A percentile compares a stretch with the other conserved stretches of the same genome.
Conservation (phyloP, 2,329 filamentous ascomycete species). For the Lachnellula occidentalis region DNA sequence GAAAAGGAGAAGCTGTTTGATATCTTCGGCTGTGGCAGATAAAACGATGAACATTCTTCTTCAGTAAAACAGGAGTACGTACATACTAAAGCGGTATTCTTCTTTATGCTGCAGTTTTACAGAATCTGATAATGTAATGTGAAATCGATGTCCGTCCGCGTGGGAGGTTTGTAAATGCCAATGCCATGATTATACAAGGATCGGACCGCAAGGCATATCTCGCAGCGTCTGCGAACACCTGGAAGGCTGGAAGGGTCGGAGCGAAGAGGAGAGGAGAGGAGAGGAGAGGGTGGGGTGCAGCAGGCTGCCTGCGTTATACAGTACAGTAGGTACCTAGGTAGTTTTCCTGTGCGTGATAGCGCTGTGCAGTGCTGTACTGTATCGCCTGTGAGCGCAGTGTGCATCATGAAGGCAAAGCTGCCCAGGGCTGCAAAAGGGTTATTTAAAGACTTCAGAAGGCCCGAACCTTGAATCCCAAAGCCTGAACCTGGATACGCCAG, state of each 20-base stretch:
- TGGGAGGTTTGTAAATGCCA: slow-evolving; percentile 1
- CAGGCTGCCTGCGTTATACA: background rate
- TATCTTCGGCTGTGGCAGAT: slow-evolving; percentile 1
- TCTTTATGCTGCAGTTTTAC: background rate
- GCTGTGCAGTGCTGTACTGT: background rate
- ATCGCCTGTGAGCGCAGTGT: background rate
- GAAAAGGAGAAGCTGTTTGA: background rate
- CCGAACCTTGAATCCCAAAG: slow-evolving; percentile 2
- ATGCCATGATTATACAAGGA: background rate
- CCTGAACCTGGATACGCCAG: background rate
- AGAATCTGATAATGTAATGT: slow-evolving; percentile 7
- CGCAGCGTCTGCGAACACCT: slow-evolving; percentile 1
- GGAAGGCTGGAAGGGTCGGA: slow-evolving; percentile 2
- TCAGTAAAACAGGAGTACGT: background rate
- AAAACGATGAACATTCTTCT: background rate
- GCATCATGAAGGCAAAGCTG: background rate
- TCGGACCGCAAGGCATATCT: background rate
- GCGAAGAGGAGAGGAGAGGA: background rate
- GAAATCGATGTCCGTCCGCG: background rate
- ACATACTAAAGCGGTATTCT: slow-evolving; percentile 2
- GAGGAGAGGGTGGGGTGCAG: slow-evolving; percentile 12
- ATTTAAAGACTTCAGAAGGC: slow-evolving; percentile 10
- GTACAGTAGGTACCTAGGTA: too few species aligned
- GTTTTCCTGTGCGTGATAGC: slow-evolving; percentile 1
- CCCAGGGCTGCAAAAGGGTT: background rate